These are phyloP conservation scores for Conticribra weissflogii DNA, from an alignment of 108 stramenopile species.

Conservation along the genomic window DNA sequence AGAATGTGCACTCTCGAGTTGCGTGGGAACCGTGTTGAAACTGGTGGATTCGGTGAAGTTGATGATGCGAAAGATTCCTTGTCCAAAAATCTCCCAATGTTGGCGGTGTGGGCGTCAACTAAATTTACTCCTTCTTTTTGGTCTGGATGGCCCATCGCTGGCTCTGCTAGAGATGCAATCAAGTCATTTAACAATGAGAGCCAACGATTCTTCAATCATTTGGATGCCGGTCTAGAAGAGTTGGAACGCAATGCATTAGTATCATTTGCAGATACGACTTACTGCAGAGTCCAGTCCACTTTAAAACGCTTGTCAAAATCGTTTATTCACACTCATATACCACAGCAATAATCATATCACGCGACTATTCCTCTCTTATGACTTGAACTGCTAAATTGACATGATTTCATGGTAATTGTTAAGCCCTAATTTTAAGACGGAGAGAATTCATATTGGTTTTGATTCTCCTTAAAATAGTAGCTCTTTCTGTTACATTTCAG, in stretches of 20 bases:
- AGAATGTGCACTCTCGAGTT: constrained; percentile 78
- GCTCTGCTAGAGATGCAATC: constrained; percentile 12
- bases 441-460: too few relatives aligned
- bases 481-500: background rate
- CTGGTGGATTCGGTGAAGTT: background rate
- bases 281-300: constrained; percentile 2
- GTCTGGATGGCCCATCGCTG: constrained; percentile 37
- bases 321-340: constrained; percentile 15
- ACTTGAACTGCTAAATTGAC: too few relatives aligned
- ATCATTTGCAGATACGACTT: constrained; percentile 11
- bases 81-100: constrained; percentile 15
- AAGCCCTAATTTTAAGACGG: too few relatives aligned
- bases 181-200: constrained; percentile 17
- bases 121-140: constrained; percentile 37
- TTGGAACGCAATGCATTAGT: background rate
- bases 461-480: too few relatives aligned
- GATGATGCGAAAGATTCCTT: background rate
- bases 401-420: too few relatives aligned
- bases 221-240: constrained; percentile 1
- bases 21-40: constrained; percentile 39
- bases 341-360: background rate
- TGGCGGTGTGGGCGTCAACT: constrained; percentile 19
- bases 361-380: too few relatives aligned
- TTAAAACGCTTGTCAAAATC: constrained; percentile 26
- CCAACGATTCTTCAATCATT: constrained; percentile 1